Percentiles rank a stretch among this genome's conserved stretches.
Conservation (phyloP, 1,284 basidiomycete genomes). For the Sporisorium scitamineum region DNA sequence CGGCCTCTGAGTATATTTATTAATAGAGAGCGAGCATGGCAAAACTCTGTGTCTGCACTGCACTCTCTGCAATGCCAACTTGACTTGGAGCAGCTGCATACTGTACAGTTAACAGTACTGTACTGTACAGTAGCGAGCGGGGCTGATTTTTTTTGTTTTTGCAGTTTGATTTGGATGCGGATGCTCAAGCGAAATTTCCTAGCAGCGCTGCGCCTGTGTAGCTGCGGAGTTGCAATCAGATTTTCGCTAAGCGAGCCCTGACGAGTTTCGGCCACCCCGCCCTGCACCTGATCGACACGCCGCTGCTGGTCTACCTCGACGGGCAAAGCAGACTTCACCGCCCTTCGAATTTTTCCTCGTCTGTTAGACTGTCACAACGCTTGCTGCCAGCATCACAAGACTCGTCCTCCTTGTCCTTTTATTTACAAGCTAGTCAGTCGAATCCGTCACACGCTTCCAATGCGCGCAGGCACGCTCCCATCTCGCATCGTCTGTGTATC, state of each 20-base stretch:
- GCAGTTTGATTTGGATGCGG: too few species aligned
- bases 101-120: too few species aligned
- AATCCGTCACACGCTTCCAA: not conserved
- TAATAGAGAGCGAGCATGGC: not conserved
- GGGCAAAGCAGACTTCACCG: too few species aligned
- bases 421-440: too few species aligned
- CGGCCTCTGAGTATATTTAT: not conserved
- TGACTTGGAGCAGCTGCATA: too few species aligned
- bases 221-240: not conserved
- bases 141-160: not conserved
- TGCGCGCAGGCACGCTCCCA: not conserved
- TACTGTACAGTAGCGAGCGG: not conserved
- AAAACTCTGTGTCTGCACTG: not conserved
- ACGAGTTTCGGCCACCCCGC: slow-evolving; percentile 1
- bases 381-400: too few species aligned
- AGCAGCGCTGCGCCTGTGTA: not conserved
- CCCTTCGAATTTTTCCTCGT: not conserved
- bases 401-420: too few species aligned
- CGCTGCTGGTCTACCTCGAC: not conserved
- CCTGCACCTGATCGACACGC: not conserved
- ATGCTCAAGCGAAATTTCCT: not conserved
- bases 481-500: not conserved
- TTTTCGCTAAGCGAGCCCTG: not conserved
- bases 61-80: too few species aligned
- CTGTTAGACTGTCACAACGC: not conserved